phyloP scores from a whole-genome alignment of 2,329 filamentous ascomycete genomes.

The Myriosclerotinia duriaeana region DNA sequence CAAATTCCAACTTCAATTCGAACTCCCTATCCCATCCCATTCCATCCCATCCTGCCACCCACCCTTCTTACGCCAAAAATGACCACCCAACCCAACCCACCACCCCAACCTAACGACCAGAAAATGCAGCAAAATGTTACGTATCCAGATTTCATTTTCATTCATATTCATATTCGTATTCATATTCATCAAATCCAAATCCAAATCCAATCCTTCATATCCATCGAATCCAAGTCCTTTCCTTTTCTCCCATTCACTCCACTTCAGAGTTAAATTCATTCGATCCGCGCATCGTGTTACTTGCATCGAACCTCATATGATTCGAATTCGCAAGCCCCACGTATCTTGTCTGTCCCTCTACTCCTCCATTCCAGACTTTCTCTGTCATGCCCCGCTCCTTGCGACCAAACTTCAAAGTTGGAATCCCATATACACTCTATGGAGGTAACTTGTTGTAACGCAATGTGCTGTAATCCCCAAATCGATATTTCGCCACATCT shows the following conservation, averaged over 20 bases:
- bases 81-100: neutral
- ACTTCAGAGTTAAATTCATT: neutral
- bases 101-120: neutral
- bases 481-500: neutral
- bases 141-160: neutral
- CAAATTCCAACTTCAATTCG: too few species aligned
- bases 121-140: constrained; percentile 11
- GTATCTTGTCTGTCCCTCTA: neutral
- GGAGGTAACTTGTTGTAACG: neutral
- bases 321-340: too few species aligned
- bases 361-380: neutral
- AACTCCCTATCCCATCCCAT: too few species aligned
- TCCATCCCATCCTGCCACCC: neutral
- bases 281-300: neutral
- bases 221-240: too few species aligned
- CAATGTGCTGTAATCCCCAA: neutral
- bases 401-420: too few species aligned
- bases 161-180: neutral
- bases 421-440: too few species aligned
- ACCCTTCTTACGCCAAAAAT: neutral
- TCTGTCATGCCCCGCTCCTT: neutral
- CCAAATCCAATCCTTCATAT: neutral
- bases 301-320: neutral
- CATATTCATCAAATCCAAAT: neutral
- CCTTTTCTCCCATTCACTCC: neutral